Conservation (phyloP, 2,329 filamentous ascomycete species). For the Arachnomyces sp. region DNA sequence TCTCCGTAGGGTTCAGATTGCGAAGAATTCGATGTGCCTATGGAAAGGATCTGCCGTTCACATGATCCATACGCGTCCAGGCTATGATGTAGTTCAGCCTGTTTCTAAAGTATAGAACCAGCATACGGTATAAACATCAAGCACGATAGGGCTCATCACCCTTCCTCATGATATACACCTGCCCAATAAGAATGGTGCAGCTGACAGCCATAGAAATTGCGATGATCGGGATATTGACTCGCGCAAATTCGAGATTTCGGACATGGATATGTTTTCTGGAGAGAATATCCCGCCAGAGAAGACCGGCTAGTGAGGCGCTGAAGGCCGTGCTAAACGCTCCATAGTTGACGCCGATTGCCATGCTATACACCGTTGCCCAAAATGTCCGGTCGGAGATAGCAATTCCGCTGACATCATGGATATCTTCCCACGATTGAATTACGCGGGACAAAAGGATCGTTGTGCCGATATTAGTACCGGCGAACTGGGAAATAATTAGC, state of each 20-base stretch:
- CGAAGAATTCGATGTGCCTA: too few species aligned
- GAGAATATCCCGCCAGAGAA: conserved; percentile 66
- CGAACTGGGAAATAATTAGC: conserved; percentile 46
- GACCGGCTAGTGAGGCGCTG: conserved; percentile 61
- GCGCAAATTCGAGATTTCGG: conserved; percentile 54
- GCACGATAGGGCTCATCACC: conserved; percentile 29
- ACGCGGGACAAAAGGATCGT: conserved; percentile 64
- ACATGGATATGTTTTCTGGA: conserved; percentile 60
- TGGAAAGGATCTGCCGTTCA: too few species aligned
- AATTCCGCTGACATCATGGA: conserved; percentile 41
- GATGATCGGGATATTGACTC: conserved; percentile 63
- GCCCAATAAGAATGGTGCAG: conserved; percentile 51
- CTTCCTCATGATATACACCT: conserved; percentile 53
- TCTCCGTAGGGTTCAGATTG: too few species aligned
- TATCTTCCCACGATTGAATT: conserved; percentile 58
- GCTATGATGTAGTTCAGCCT: too few species aligned
- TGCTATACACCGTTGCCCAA: conserved; percentile 65
- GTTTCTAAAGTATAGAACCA: too few species aligned
- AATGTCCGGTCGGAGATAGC: conserved; percentile 57
- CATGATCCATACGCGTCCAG: too few species aligned
- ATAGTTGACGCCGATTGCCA: conserved; percentile 67
- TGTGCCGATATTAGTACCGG: conserved; percentile 68
- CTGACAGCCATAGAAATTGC: conserved; percentile 59
- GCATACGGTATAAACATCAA: conserved; percentile 10
- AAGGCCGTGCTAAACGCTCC: conserved; percentile 66